These are phyloP conservation scores for Aspergillus sergii DNA, from an alignment of 2,329 filamentous ascomycete species.

Conservation along the genomic window DNA sequence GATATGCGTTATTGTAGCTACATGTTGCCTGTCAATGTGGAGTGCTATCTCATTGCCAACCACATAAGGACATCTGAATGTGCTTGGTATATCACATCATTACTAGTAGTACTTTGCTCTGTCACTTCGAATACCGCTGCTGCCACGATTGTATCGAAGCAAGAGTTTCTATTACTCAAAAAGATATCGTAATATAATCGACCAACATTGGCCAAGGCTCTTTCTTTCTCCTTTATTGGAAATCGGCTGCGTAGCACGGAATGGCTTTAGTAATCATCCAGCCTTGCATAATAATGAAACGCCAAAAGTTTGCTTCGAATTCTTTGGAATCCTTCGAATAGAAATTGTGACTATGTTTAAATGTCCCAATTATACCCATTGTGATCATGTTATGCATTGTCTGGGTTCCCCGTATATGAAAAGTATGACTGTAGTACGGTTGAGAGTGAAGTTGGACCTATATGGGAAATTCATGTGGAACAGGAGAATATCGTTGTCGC, in stretches of 20 bases:
- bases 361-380: background rate
- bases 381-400: background rate
- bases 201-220: background rate
- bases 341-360: background rate
- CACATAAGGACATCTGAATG: conserved; percentile 10
- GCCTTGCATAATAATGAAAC: background rate
- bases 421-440: background rate
- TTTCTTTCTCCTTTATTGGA: background rate
- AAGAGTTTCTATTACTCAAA: background rate
- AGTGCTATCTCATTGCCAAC: conserved; percentile 4
- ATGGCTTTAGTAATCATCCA: background rate
- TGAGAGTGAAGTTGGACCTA: background rate
- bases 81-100: background rate
- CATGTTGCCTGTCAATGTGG: background rate
- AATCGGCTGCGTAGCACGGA: background rate
- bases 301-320: background rate
- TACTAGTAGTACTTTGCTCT: background rate
- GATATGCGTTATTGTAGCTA: conserved; percentile 13
- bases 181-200: background rate
- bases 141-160: background rate
- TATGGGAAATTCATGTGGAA: background rate
- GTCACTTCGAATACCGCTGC: background rate
- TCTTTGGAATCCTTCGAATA: background rate
- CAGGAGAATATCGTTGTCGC: background rate
- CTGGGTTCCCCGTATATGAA: background rate